Percentiles rank a stretch among this genome's conserved stretches.
These are phyloP conservation scores for Xylaria sp. DNA, from an alignment of 2,329 filamentous ascomycete species.

Conservation along the genomic window DNA sequence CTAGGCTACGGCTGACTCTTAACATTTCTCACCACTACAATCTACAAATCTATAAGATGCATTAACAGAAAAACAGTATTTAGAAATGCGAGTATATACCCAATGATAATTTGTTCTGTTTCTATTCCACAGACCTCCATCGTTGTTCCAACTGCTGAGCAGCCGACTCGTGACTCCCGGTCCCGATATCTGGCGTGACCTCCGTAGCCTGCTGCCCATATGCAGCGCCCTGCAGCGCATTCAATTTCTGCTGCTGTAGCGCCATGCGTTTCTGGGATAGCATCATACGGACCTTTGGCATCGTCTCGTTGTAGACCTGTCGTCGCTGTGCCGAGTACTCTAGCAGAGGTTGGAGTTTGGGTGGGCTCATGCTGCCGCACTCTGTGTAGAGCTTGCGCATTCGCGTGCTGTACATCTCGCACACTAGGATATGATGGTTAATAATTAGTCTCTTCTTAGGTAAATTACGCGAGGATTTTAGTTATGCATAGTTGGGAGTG, in stretches of 20 bases:
- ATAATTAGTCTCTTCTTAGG: neutral
- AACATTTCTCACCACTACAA: neutral
- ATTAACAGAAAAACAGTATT: neutral
- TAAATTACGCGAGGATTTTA: neutral
- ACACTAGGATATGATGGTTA: constrained; percentile 40
- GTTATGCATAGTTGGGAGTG: neutral
- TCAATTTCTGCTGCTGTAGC: constrained; percentile 41
- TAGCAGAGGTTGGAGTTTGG: neutral
- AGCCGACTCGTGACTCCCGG: constrained; percentile 30
- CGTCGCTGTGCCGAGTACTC: constrained; percentile 31
- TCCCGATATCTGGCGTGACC: constrained; percentile 33
- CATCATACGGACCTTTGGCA: constrained; percentile 45
- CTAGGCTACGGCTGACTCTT: neutral
- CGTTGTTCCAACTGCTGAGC: constrained; percentile 48
- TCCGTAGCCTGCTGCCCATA: constrained; percentile 48
- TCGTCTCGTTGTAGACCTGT: constrained; percentile 49
- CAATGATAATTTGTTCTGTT: neutral
- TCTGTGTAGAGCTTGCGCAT: constrained; percentile 50
- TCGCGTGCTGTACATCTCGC: constrained; percentile 53
- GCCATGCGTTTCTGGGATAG: constrained; percentile 43
- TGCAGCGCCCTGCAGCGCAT: constrained; percentile 45
- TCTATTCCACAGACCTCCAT: constrained; percentile 52
- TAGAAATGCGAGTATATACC: neutral
- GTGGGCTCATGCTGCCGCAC: neutral
- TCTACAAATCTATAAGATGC: neutral